Percentiles rank a stretch among this genome's conserved stretches.
These are phyloP conservation scores for Xylaria scruposa DNA, from an alignment of 495 filamentous ascomycete species.

Conservation along the genomic window DNA sequence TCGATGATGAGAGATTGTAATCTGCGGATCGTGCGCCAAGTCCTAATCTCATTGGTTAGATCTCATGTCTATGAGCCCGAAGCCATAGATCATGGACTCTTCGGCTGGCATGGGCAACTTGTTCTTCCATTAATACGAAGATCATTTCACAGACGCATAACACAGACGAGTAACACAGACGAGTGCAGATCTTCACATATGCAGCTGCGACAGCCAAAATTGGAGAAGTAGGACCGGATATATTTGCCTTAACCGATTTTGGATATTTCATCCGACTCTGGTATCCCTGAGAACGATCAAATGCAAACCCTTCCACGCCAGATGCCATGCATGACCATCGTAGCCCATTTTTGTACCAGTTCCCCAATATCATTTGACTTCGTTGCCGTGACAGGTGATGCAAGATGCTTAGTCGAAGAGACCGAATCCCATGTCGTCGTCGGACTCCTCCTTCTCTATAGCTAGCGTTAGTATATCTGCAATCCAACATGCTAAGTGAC, in stretches of 20 bases:
- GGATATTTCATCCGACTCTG: constrained; percentile 31
- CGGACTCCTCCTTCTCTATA: constrained; percentile 81
- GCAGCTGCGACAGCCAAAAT: neutral
- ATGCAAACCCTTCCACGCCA: constrained; percentile 38
- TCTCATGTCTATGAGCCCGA: too few species aligned
- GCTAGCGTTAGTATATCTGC: constrained; percentile 40
- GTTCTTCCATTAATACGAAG: neutral
- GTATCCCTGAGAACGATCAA: constrained; percentile 27
- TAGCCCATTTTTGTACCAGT: constrained; percentile 37
- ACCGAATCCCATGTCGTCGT: constrained; percentile 99
- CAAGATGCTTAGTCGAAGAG: constrained; percentile 87
- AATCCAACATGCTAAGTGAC: neutral
- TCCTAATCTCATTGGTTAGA: too few species aligned
- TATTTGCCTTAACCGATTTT: constrained; percentile 37
- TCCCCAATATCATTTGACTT: constrained; percentile 37
- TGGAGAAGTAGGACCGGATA: constrained; percentile 39
- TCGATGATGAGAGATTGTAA: too few species aligned
- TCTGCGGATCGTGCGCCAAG: too few species aligned
- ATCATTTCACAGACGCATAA: neutral
- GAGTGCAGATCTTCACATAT: neutral
- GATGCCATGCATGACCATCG: constrained; percentile 38
- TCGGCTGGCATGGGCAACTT: neutral
- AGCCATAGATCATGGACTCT: too few species aligned
- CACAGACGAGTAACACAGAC: neutral
- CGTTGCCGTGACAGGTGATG: constrained; percentile 32